Base-by-base conservation (phyloP, 2,329 filamentous ascomycete species). In the Mariannaea sp. region DNA sequence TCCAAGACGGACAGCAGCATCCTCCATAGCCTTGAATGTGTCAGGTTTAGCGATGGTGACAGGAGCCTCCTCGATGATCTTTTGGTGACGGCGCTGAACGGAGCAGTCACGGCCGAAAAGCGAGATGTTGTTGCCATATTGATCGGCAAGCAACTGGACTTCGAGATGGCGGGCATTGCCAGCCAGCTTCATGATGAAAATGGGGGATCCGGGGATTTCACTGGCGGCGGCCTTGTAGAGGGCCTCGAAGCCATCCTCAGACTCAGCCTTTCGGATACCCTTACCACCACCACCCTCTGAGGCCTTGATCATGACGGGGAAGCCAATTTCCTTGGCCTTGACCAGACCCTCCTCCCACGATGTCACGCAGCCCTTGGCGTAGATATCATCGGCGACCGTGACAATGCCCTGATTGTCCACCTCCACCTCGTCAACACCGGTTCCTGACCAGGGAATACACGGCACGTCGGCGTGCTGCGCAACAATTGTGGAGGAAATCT, bases 261-360 rank as follows among this genome's bases (percentile, higher is more conserved):
- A 80, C 57, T 90, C 81, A 63, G 94, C 94, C 78, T 97, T 97
- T 72, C 95, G 91, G 71, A 99, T 99, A 82, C 94, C 94, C 81
- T 99, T 99, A 72, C 94, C 94, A 78, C 94, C 94, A 78, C 94
- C 94, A 77, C 94, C 94, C 80, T 99, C 94, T 3, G 94, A 97
- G n/a, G 94, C 94, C 81, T 99, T 99, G 74, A 99, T 91, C 94
- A 99, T 99, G 80, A 99, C 89, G 13, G 94, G 94, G 79, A 99
- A 99, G 63, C 94, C 94, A 72, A 99, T 99, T 69, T 90, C 83
- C 72, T 84, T 86, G 55, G 94, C 94, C 70, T 89, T 92, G 69
- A 84, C 78, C 44, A 99, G 83, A 76, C 93, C 94, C 76, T 99
- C 92, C 74, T 96, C 80, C 75, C 91, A 92, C 17, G 89, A 92